Evolutionary conservation across 2,329 filamentous ascomycete genomes (phyloP), one percentile per base, ranked within the genome.

Genomic region (Diaporthe sp.): DNA sequence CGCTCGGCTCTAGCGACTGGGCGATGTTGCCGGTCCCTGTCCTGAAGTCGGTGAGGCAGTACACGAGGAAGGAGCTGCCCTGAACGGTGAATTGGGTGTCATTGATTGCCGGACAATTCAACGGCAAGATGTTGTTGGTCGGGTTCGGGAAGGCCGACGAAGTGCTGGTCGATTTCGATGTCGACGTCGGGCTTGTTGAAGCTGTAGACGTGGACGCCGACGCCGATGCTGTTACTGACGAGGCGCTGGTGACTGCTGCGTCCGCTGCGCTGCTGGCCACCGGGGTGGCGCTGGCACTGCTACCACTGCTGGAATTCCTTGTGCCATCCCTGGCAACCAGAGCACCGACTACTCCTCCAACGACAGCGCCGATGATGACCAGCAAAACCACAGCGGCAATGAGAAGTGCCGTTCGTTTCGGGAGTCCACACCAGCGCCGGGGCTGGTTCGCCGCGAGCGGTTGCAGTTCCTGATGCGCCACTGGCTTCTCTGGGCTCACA

Each of bases 61-160:
- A 72, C 12, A 72, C 44, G 1, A 53, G 25, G 42, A 72, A 72
- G 8, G 31, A n/a, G 4, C 5, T 9, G 57, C 42, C 44, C 9
- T 49, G 39, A 6, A 34, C 60, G 31, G 71, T 72, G 44, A 49
- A 72, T 25, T 72, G 57, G n/a, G 71, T 72, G 42, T 53, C 17
- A 4, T 72, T 72, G 42, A 72, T 72, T 25, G 71, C 71, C 12
- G 71, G 71, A 42, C 71, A 72, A 12, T 72, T 72, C 31, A 72
- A n/a, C 0, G 71, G 47, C 22, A 72, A 28, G 10, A 72, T 61
- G 12, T 63, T 63, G 28, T 63, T 75, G 8, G 73, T 57, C 57
- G 73, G 67, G 9, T 2, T 72, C 15, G 65, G 65, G 34, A 75
- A 63, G 34, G 49, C 28, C 25, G 65, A 65, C 2, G 58, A 20